A percentile compares a stretch with the other conserved stretches of the same genome.
Conservation (phyloP, 805 yeast genomes). For the Tetrapisispora namnaoensis region DNA sequence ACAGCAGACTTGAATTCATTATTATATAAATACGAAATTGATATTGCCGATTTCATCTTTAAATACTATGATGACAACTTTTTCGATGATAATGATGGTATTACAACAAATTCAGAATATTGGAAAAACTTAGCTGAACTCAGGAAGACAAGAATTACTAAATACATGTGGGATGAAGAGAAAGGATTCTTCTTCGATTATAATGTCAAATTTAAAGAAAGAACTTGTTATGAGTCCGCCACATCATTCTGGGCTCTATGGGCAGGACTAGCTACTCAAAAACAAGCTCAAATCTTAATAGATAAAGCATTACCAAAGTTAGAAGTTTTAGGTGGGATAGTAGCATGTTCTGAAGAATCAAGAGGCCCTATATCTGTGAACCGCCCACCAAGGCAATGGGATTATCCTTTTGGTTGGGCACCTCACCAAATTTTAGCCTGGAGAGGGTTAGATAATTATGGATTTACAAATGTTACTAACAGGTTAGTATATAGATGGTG, state of each 20-base stretch:
- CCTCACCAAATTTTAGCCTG: constrained; percentile 95
- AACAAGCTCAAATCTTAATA: constrained; percentile 61
- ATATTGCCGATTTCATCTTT: constrained; percentile 61
- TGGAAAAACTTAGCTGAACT: constrained; percentile 54
- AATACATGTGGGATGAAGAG: constrained; percentile 76
- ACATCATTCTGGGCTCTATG: constrained; percentile 90
- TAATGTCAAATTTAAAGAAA: constrained; percentile 46
- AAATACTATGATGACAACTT: constrained; percentile 44
- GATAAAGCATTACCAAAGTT: constrained; percentile 50
- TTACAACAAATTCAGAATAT: constrained; percentile 35
- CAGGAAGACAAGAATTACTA: constrained; percentile 48
- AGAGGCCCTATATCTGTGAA: constrained; percentile 61
- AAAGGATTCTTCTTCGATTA: constrained; percentile 78
- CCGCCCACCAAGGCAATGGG: constrained; percentile 94
- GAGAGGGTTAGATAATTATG: constrained; percentile 73
- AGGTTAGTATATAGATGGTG: constrained; percentile 82
- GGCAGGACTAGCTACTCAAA: constrained; percentile 58
- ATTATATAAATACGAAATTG: constrained; percentile 81
- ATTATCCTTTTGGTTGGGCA: constrained; percentile 97
- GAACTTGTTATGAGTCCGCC: constrained; percentile 68
- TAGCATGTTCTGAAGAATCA: constrained; percentile 66
- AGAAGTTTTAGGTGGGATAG: constrained; percentile 85
- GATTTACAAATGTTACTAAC: constrained; percentile 50
- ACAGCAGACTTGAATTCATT: constrained; percentile 83
- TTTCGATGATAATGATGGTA: constrained; percentile 29